Evolutionary conservation across 805 yeast species (phyloP), one percentile per base, ranked within the genome.

Genomic region (Yamadazyma scolyti): DNA sequence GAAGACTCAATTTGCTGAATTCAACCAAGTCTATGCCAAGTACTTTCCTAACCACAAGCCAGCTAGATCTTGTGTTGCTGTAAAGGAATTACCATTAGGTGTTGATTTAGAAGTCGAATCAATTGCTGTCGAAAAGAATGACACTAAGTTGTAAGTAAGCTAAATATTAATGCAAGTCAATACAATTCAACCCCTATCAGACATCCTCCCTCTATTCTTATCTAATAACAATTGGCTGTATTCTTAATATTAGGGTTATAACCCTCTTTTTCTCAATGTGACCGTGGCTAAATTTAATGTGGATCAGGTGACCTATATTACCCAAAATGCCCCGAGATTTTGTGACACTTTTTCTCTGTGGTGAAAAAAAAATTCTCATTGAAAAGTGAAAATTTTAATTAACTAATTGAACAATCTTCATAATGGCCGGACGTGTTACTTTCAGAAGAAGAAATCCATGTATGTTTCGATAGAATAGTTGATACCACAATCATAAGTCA

Each of bases 401-500:
- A 31, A 25, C 16, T 16, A 28, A 28, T 21, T n/a, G 18, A 19
- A 23, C 16, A 42, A 49, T 44, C 53, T 48, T 50, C 52, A 65
- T 75, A 75, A 93, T 93, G 98, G 98, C 96, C 71, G 95, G 88
- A 77, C 90, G 98, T 82, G 94, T 89, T 73, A 88, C 97, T 57
- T 89, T 79, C 85, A 87, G 97, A 83, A 87, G 95, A 81, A 86
- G 95, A 82, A 89, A 88, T 73, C 96, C 97, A 76, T 89, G 68
- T 63, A 62, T 62, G 69, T 62, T 39, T 46, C 16, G 16, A 17
- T 26, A 13, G 12, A n/a, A 13, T 25, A 9, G 7, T 25, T 15
- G 17, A 25, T n/a, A n/a, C n/a, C n/a, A n/a, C n/a, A n/a, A n/a
- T n/a, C n/a, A n/a, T n/a, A n/a, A n/a, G n/a, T n/a, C n/a, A n/a